Evolutionary conservation across 208 protist species (phyloP).

Genomic region (Trypanosomatidae sp.): DNA sequence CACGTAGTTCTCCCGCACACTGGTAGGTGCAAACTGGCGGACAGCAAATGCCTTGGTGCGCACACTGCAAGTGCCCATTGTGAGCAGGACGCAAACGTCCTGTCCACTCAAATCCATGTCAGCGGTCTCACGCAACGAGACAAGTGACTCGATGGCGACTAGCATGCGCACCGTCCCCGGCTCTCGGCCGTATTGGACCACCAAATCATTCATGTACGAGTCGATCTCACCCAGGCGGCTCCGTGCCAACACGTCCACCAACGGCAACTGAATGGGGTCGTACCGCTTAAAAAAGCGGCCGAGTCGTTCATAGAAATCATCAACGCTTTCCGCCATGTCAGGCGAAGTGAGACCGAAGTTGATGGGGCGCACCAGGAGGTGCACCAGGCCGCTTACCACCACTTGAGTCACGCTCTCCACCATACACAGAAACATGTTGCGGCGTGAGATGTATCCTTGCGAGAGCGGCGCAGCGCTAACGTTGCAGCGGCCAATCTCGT

Average conservation of each 20-base stretch:
- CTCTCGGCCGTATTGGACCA: conserved; percentile 72
- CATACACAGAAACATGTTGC: conserved; percentile 70
- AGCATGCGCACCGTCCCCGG: conserved; percentile 61
- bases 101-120: conserved; percentile 41
- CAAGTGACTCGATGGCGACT: conserved; percentile 45
- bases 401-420: conserved; percentile 33
- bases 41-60: conserved; percentile 46
- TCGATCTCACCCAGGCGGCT: conserved; percentile 46
- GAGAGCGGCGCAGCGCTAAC: conserved; percentile 55
- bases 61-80: conserved; percentile 57
- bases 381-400: conserved; percentile 45
- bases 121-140: conserved; percentile 42
- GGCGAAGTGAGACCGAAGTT: conserved; percentile 54
- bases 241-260: conserved; percentile 59
- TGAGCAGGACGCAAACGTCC: conserved; percentile 60
- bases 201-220: conserved; percentile 69
- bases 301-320: conserved; percentile 73
- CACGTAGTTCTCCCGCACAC: conserved; percentile 59
- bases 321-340: conserved; percentile 38
- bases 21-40: conserved; percentile 40
- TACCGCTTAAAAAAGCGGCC: conserved; percentile 77
- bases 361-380: conserved; percentile 55
- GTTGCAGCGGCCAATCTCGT: conserved; percentile 67
- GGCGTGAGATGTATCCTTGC: conserved; percentile 38
- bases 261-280: conserved; percentile 53